Percentiles rank a stretch among this genome's conserved stretches.
phyloP scores from a whole-genome alignment of 2,329 filamentous ascomycete species.

The Aspergillus intermedius region DNA sequence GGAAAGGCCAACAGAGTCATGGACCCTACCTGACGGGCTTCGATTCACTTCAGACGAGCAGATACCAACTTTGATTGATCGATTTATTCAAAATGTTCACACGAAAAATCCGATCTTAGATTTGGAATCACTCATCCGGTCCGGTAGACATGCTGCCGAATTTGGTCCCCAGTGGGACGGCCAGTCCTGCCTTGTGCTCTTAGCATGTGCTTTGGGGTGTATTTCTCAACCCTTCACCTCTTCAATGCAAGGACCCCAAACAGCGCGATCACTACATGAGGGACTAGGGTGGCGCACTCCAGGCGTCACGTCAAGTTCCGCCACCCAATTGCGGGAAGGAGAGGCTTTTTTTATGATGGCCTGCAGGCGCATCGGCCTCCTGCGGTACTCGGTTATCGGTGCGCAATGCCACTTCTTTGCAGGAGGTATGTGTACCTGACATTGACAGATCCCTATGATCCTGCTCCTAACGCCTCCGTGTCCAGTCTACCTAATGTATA shows the following conservation, averaged over 20 bases:
- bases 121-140: conserved; percentile 16
- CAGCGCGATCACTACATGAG: conserved; percentile 1
- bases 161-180: conserved; percentile 27
- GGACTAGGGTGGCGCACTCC: background rate
- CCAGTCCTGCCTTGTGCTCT: conserved; percentile 26
- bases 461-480: background rate
- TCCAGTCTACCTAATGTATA: conserved; percentile 25
- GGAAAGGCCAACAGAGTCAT: background rate
- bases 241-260: background rate
- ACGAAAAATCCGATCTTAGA: conserved; percentile 35
- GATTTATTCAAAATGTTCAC: conserved; percentile 28
- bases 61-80: conserved; percentile 23
- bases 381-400: conserved; percentile 24
- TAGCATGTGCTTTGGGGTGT: conserved; percentile 25
- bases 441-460: background rate
- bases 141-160: conserved; percentile 16
- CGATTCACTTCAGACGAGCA: conserved; percentile 16
- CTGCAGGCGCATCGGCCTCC: conserved; percentile 22
- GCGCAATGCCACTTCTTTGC: conserved; percentile 37
- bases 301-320: background rate
- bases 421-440: conserved; percentile 30
- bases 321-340: conserved; percentile 13
- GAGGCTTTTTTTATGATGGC: conserved; percentile 26
- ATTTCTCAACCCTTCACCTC: conserved; percentile 20
- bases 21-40: conserved; percentile 6